These are phyloP conservation scores for Dendrobium catenatum DNA, from an alignment of 106 monocot genomes.

Conservation along the genomic window DNA sequence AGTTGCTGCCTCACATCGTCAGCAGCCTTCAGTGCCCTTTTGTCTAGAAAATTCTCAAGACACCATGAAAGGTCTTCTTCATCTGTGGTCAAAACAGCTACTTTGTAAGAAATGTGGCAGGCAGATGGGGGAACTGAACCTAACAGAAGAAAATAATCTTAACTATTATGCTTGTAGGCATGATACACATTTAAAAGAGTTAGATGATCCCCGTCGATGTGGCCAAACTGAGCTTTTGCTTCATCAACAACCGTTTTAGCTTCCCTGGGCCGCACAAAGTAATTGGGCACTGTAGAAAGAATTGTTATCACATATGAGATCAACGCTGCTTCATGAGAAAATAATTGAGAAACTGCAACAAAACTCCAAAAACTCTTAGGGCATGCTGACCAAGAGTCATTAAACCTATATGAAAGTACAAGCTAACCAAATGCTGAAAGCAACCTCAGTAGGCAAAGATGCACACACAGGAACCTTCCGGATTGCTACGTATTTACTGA, in stretches of 20 bases:
- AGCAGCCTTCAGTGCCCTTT: constrained; percentile 53
- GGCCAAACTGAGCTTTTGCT: constrained; percentile 66
- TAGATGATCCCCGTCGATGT: constrained; percentile 70
- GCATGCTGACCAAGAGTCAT: too few relatives aligned
- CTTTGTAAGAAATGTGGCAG: background rate
- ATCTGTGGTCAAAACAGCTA: constrained; percentile 25
- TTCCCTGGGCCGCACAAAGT: constrained; percentile 84
- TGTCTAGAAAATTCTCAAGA: constrained; percentile 63
- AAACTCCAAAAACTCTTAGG: too few relatives aligned
- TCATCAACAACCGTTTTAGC: constrained; percentile 81
- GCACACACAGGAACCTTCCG: too few relatives aligned
- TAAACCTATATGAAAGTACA: too few relatives aligned
- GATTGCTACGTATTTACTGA: too few relatives aligned
- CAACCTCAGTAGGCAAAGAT: too few relatives aligned
- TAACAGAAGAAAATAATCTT: constrained; percentile 11
- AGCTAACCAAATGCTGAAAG: too few relatives aligned
- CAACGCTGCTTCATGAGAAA: constrained; percentile 60
- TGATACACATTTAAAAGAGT: constrained; percentile 74
- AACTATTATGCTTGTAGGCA: constrained; percentile 70
- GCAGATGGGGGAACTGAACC: background rate
- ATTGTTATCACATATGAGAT: constrained; percentile 60
- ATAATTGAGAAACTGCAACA: constrained; percentile 41
- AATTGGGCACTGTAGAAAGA: constrained; percentile 78
- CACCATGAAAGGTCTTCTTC: constrained; percentile 72
- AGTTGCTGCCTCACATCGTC: constrained; percentile 68